These are phyloP conservation scores for Coelastrella sp. DNA, from an alignment of 139 green algal species.

Conservation along the genomic window DNA sequence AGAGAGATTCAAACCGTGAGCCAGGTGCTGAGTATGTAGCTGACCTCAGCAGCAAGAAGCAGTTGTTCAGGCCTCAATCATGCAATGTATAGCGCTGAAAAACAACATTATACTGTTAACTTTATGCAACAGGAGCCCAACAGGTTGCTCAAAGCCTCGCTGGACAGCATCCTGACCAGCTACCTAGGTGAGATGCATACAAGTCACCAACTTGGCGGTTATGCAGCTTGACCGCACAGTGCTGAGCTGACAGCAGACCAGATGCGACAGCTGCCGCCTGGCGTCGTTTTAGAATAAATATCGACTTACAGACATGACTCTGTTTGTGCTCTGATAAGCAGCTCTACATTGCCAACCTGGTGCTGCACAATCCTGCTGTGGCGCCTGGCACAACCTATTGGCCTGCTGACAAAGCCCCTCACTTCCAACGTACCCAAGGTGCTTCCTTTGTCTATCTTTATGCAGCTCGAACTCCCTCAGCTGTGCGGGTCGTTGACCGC, in stretches of 20 bases:
- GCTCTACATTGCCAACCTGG: too few relatives aligned
- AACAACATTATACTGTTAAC: too few relatives aligned
- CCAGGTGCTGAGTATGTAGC: not conserved
- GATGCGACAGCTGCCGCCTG: too few relatives aligned
- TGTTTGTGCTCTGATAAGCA: too few relatives aligned
- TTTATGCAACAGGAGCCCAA: constrained; percentile 21
- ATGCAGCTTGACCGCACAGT: not conserved
- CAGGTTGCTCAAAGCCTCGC: not conserved
- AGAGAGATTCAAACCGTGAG: not conserved
- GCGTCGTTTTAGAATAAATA: too few relatives aligned
- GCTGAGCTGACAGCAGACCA: not conserved
- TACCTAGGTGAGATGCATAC: constrained; percentile 12
- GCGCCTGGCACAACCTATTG: not conserved
- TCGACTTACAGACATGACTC: too few relatives aligned
- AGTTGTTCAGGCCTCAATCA: too few relatives aligned
- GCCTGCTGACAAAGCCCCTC: not conserved
- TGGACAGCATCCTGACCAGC: constrained; percentile 26
- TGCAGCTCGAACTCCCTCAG: constrained; percentile 31
- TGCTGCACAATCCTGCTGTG: not conserved
- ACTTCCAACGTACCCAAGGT: not conserved
- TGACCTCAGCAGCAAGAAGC: not conserved
- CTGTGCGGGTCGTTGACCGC: constrained; percentile 4
- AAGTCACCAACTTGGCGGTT: not conserved
- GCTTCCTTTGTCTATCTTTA: not conserved
- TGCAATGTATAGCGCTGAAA: too few relatives aligned